Evolutionary conservation across 768 basidiomycete genomes (phyloP).

Genomic region (Mycena crocata): DNA sequence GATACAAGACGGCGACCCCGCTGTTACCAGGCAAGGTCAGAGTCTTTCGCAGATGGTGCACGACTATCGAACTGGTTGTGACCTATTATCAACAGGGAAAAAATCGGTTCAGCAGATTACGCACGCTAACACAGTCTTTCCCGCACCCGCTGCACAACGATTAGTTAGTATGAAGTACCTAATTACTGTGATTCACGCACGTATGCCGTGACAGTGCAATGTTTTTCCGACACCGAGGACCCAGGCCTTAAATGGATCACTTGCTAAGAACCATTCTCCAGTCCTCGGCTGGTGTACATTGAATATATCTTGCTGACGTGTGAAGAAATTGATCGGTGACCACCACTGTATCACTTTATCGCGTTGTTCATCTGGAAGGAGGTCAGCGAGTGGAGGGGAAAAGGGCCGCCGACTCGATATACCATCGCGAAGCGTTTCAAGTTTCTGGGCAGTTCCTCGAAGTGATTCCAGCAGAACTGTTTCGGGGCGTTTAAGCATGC

Average conservation of each 20-base stretch:
- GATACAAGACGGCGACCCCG: not conserved
- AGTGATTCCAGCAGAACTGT: too few species aligned
- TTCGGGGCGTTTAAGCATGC: too few species aligned
- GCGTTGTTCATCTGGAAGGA: too few species aligned
- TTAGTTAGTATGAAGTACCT: not conserved
- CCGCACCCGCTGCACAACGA: not conserved
- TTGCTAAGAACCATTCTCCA: not conserved
- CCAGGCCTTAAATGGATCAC: not conserved
- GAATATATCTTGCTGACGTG: not conserved
- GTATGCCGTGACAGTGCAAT: not conserved
- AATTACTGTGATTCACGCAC: not conserved
- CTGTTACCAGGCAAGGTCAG: not conserved
- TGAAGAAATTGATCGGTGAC: conserved; percentile 11
- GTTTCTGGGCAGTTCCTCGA: too few species aligned
- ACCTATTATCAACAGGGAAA: not conserved
- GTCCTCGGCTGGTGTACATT: not conserved
- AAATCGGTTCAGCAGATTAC: not conserved
- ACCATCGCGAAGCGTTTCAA: not conserved
- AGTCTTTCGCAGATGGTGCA: not conserved
- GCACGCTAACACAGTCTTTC: conserved; percentile 11
- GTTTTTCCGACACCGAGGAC: not conserved
- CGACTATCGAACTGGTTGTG: not conserved
- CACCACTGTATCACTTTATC: not conserved
- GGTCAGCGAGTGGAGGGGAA: too few species aligned
- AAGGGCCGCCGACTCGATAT: too few species aligned